These are phyloP conservation scores for Oryza officinalis DNA, from an alignment of 176 grass and related monocot genomes.

Conservation along the genomic window DNA sequence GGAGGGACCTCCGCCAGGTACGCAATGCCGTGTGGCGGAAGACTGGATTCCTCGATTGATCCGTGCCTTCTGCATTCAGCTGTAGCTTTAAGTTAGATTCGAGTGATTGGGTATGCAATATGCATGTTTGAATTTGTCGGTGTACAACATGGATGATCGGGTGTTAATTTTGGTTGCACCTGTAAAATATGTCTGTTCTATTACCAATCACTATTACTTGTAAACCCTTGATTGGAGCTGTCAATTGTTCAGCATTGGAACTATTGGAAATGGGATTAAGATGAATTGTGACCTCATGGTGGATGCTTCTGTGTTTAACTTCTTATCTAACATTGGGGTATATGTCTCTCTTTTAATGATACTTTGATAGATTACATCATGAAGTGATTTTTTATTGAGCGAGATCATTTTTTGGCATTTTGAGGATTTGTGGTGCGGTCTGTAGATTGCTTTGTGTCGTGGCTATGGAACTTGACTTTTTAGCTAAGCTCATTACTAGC, in stretches of 20 bases:
- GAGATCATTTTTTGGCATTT: background rate
- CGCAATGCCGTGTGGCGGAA: conserved; percentile 79
- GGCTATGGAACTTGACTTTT: background rate
- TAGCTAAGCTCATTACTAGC: background rate
- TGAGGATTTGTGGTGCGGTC: background rate
- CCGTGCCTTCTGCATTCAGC: conserved; percentile 21
- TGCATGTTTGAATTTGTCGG: conserved; percentile 5
- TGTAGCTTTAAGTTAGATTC: background rate
- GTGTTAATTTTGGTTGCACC: conserved; percentile 51
- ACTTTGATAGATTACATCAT: background rate
- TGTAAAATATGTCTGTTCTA: conserved; percentile 11
- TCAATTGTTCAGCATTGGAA: background rate
- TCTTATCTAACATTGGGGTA: background rate
- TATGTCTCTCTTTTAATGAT: background rate
- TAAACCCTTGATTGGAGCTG: conserved; percentile 1
- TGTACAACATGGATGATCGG: conserved; percentile 41
- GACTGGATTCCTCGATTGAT: conserved; percentile 88
- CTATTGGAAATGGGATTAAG: conserved; percentile 9
- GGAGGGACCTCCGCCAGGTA: conserved; percentile 81
- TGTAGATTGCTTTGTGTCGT: background rate
- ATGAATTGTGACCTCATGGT: background rate
- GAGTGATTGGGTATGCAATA: conserved; percentile 15
- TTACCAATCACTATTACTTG: background rate
- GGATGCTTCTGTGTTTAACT: background rate
- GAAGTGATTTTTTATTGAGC: background rate